phyloP scores from a whole-genome alignment of 2,329 filamentous ascomycete species.

The Fusarium nanum region DNA sequence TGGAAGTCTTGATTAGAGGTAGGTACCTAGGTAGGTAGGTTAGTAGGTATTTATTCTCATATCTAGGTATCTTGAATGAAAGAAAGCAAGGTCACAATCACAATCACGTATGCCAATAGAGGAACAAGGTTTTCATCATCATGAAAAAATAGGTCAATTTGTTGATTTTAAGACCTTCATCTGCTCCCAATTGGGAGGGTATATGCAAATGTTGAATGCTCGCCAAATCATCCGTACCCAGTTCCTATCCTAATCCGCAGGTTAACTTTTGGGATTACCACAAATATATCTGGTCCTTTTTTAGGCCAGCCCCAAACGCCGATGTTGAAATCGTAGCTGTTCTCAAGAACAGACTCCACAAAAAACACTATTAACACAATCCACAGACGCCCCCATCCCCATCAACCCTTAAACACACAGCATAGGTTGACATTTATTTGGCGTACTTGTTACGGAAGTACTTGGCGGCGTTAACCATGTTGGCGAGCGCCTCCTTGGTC shows the following conservation, averaged over 20 bases:
- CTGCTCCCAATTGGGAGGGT: conserved; percentile 50
- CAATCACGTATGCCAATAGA: neutral
- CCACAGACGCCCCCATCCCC: conserved; percentile 38
- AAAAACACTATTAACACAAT: conserved; percentile 49
- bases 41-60: too few relatives aligned
- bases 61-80: neutral
- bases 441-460: conserved; percentile 91
- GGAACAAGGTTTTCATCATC: conserved; percentile 35
- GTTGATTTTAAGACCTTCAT: conserved; percentile 47
- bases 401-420: conserved; percentile 34
- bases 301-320: conserved; percentile 60
- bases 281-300: conserved; percentile 52
- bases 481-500: conserved; percentile 94
- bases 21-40: too few relatives aligned
- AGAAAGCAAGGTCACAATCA: neutral
- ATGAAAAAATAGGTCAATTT: conserved; percentile 47
- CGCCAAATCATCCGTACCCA: conserved; percentile 49
- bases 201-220: conserved; percentile 57
- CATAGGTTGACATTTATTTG: conserved; percentile 57
- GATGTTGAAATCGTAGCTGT: conserved; percentile 69
- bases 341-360: conserved; percentile 53
- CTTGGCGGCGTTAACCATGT: conserved; percentile 99
- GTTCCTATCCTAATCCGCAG: conserved; percentile 49
- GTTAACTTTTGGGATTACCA: conserved; percentile 54
- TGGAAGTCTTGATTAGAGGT: neutral